Percentiles rank a stretch among this genome's conserved stretches.
Evolutionary conservation across 371 early-diverging fungal genomes (phyloP).

Genomic region (Mucor racemosus): DNA sequence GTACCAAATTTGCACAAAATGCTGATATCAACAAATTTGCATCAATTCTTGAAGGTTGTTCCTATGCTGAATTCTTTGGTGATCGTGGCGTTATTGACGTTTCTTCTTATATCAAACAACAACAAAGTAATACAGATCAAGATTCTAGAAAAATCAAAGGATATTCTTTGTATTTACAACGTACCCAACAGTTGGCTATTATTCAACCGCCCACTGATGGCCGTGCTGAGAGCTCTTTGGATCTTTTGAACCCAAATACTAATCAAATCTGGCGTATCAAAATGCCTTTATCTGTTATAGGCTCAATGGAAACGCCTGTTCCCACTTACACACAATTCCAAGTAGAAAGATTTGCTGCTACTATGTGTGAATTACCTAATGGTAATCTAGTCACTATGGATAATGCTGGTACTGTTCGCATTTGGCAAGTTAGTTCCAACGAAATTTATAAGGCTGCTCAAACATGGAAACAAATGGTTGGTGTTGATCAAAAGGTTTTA

Average conservation of each 20-base stretch:
- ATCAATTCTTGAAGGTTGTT: constrained; percentile 38
- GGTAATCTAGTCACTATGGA: constrained; percentile 74
- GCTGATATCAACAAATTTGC: constrained; percentile 27
- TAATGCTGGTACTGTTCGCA: constrained; percentile 64
- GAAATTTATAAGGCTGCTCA: constrained; percentile 64
- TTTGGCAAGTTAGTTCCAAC: constrained; percentile 71
- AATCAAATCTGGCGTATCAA: constrained; percentile 66
- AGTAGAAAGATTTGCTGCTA: constrained; percentile 56
- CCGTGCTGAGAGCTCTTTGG: constrained; percentile 65
- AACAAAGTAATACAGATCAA: not conserved
- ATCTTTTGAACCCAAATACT: constrained; percentile 60
- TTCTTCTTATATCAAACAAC: constrained; percentile 30
- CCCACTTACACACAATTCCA: constrained; percentile 56
- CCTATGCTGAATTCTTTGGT: constrained; percentile 32
- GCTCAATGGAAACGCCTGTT: constrained; percentile 41
- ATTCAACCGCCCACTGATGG: constrained; percentile 63
- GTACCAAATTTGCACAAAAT: constrained; percentile 30
- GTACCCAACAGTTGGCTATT: constrained; percentile 63
- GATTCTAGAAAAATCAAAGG: constrained; percentile 46
- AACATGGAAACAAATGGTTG: constrained; percentile 79
- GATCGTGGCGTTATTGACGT: constrained; percentile 22
- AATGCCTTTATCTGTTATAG: constrained; percentile 65
- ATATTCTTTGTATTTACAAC: constrained; percentile 47
- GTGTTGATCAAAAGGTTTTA: constrained; percentile 68
- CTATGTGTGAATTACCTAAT: constrained; percentile 68